Conservation (phyloP, 768 basidiomycete species). For the Flagelloscypha sp. region DNA sequence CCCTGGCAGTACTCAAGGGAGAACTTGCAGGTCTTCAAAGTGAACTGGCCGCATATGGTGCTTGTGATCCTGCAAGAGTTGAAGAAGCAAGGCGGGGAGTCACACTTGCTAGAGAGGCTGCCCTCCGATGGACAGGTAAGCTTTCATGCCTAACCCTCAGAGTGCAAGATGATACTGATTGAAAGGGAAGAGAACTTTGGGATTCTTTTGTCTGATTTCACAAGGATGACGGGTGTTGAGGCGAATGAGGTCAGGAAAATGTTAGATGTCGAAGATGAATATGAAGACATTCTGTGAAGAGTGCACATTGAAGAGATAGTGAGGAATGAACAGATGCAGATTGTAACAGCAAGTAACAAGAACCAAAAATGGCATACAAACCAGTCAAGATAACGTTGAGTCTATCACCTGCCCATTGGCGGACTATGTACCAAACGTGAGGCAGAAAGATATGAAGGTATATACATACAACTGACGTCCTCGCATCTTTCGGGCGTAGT, state of each 20-base stretch:
- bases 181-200: conserved; percentile 56
- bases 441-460: too few relatives aligned
- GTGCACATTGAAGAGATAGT: neutral
- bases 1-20: conserved; percentile 39
- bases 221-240: conserved; percentile 50
- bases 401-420: too few relatives aligned
- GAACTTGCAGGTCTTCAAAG: conserved; percentile 44
- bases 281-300: conserved; percentile 65
- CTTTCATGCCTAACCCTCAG: conserved; percentile 2
- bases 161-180: neutral
- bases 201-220: conserved; percentile 57
- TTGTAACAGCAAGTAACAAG: too few relatives aligned
- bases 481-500: too few relatives aligned
- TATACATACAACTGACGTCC: too few relatives aligned
- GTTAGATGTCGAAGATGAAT: conserved; percentile 62
- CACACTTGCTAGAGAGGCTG: conserved; percentile 74
- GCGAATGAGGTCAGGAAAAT: conserved; percentile 57
- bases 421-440: too few relatives aligned
- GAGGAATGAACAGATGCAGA: too few relatives aligned
- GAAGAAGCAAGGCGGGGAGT: conserved; percentile 70
- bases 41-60: conserved; percentile 72
- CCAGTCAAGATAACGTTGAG: too few relatives aligned
- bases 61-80: conserved; percentile 76
- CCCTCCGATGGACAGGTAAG: conserved; percentile 84
- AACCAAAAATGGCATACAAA: too few relatives aligned